phyloP scores from a whole-genome alignment of 257 asterid species.

The Solanum clarkiae region DNA sequence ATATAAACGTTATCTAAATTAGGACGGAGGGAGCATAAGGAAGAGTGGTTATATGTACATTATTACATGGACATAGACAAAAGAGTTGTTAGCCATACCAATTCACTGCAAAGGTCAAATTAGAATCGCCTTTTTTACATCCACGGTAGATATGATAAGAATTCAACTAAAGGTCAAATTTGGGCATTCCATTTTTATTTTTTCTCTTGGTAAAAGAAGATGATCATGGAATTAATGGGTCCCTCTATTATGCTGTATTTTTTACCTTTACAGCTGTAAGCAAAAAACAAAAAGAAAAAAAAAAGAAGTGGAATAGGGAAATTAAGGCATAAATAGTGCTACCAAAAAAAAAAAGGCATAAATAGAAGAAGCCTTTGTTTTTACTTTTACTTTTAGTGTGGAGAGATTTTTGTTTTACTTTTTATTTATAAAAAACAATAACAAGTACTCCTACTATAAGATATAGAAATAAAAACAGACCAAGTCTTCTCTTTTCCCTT shows the following conservation, averaged over 20 bases:
- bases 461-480: background rate
- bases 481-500: background rate
- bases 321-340: background rate
- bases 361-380: background rate
- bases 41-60: background rate
- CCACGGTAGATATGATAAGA: slow-evolving; percentile 9
- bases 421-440: slow-evolving; percentile 15
- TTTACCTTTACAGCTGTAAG: slow-evolving; percentile 55
- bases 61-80: background rate
- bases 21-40: background rate
- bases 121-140: background rate
- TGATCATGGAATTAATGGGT: background rate
- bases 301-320: background rate
- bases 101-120: background rate
- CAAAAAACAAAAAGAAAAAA: background rate
- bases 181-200: background rate
- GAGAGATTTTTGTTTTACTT: slow-evolving; percentile 2
- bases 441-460: slow-evolving; percentile 2
- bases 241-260: slow-evolving; percentile 8
- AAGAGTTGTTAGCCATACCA: background rate
- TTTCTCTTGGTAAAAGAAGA: background rate
- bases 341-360: background rate
- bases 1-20: too few species aligned
- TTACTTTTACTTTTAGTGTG: background rate
- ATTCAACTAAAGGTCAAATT: slow-evolving; percentile 19